Base-by-base conservation (phyloP, 768 basidiomycete genomes). In the Termitomyces sp. region DNA sequence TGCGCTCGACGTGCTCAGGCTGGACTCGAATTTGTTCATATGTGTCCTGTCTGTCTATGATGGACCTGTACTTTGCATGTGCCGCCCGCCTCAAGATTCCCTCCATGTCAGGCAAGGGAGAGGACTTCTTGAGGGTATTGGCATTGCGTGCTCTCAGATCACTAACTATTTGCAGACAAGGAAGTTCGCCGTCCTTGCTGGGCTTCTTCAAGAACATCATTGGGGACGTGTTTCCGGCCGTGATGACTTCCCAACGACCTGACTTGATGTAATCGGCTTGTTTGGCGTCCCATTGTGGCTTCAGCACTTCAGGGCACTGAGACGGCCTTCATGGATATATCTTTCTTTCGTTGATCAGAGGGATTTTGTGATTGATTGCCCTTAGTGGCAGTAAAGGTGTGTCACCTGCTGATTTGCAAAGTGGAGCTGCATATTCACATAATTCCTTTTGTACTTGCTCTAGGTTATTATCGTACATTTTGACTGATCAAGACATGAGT, bases 271-370 rank as follows among this genome's bases (percentile, higher is more conserved):
- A 76, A 0, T 67, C 67, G 22, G 71, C 65, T 0, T 67, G 49
- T 33, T 76, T 77, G 22, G 70, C 67, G 11, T 48, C 55, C 74
- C 75, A 74, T 52, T 72, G 74, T 0, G 12, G n/a, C 22, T 64
- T 7, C 2, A 79, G 58, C 0, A 73, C 69, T 44, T 81, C 79
- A 0, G 78, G 75, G 45, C 81, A 83, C 11, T 65, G 48, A 0
- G 78, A 71, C 1, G 72, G 64, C 2, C 28, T 2, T 77, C 77
- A 81, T 0, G 66, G 65, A 53, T 79, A 78, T 0, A 58, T 50
- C 20, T 38, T 54, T 2, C 7, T 22, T 44, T 55, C 54, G 1
- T 57, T 11, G 1, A 44, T 44, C 0, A 44, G 8, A 2, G 44
- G 44, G 7, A 44, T 44, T 8, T 28, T 4, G 28, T 28, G 28